Evolutionary conservation across 805 yeast species (phyloP), one percentile per base, ranked within the genome.

Genomic region (Nakazawaea wyomingensis): DNA sequence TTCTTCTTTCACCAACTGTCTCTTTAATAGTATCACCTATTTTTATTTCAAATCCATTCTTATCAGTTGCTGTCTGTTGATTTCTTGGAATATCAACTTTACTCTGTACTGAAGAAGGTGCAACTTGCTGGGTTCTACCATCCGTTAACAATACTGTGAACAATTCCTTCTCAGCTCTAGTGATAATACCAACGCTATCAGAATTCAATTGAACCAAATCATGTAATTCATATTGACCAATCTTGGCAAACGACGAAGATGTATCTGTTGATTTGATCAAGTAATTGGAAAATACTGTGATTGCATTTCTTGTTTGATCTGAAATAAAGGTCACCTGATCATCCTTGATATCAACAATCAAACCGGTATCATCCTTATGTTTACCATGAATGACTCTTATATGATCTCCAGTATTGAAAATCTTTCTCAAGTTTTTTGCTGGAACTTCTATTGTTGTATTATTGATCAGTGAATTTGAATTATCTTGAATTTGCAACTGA

Each of bases 21-120:
- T 93, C 99, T 54, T 81, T 82, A n/a, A 93, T 95, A 3, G 93
- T 82, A 58, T 93, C 99, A 39, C 97, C 97, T 30, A 86, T 80
- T 44, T 83, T 80, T 43, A 93, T 78, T 50, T 93, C 91, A 39
- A 80, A 74, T 37, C 99, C 99, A 46, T 76, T 74, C 47, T 76
- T 72, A 61, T 93, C 99, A 0, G 96, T 84, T 3, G 96, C 87
- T 44, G 86, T 81, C 48, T 85, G 83, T 43, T 86, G 84, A 53
- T 84, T 78, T 43, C 74, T 71, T 41, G 75, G 70, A 10, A 76
- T 54, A n/a, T 75, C 74, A 36, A 91, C 72, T 57, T 86, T 86
- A 50, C 86, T 75, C 26, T 88, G 78, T 49, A 93, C 85, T n/a
- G 95, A 80, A 6, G 85, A 76, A 20, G 96, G 95, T 24, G 82